A percentile compares a stretch with the other conserved stretches of the same genome.
These are phyloP conservation scores for Podaxis mareebaensis DNA, from an alignment of 768 basidiomycete genomes.

Conservation along the genomic window DNA sequence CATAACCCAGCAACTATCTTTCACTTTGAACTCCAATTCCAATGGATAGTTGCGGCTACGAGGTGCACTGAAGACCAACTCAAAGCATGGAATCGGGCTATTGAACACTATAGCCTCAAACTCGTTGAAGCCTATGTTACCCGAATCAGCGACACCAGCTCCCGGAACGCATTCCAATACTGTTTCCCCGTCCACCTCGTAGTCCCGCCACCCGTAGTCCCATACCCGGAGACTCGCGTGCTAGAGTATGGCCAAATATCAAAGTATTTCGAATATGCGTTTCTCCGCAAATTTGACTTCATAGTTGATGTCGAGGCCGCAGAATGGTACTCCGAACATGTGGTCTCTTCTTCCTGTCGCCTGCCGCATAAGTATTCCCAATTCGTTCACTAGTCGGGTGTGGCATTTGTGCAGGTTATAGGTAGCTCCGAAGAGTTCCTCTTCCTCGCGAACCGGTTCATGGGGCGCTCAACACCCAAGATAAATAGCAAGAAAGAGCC, in stretches of 20 bases:
- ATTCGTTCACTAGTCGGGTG: constrained; percentile 88
- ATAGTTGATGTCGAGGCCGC: constrained; percentile 82
- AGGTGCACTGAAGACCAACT: constrained; percentile 88
- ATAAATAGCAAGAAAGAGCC: constrained; percentile 59
- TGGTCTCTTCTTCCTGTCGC: constrained; percentile 88
- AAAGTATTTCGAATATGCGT: constrained; percentile 80
- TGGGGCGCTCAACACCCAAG: constrained; percentile 62
- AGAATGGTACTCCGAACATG: constrained; percentile 73
- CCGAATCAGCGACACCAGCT: constrained; percentile 84
- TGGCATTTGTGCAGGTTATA: constrained; percentile 87
- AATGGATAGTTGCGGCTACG: constrained; percentile 94
- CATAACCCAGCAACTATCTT: constrained; percentile 95
- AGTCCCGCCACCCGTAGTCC: constrained; percentile 69
- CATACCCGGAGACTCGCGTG: constrained; percentile 65
- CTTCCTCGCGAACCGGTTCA: constrained; percentile 87
- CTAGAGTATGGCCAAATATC: constrained; percentile 64
- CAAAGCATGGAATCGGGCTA: constrained; percentile 75
- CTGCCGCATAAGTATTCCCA: constrained; percentile 82
- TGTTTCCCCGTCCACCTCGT: constrained; percentile 81
- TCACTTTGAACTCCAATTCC: constrained; percentile 96
- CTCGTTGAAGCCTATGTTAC: constrained; percentile 93
- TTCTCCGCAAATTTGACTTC: constrained; percentile 77
- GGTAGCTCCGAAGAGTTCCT: constrained; percentile 80
- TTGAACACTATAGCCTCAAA: constrained; percentile 87
- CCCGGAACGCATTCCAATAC: constrained; percentile 88